Base-by-base conservation (phyloP, 495 filamentous ascomycete species). In the Penicillium simplicissimum region DNA sequence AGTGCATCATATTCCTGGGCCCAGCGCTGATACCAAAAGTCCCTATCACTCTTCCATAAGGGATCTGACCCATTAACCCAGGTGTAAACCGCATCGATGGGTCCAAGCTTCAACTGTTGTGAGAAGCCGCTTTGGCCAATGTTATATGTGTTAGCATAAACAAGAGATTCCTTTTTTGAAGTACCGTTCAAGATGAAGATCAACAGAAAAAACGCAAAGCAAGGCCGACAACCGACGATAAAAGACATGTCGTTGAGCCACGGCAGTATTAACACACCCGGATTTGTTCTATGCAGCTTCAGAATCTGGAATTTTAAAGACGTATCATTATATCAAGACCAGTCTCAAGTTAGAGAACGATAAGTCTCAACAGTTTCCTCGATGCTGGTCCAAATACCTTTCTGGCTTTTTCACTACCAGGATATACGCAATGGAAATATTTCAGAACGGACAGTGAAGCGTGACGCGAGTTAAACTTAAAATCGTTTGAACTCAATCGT, bases 61-160 rank as follows among this genome's bases (percentile, higher is more conserved):
- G 55, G 55, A 47, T 57, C 55, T 57, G 55, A 57, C n/a, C 55
- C 55, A 47, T 57, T 57, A 38, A 57, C 55, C 55, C 55, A 57
- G 36, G 55, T 57, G 38, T 57, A 57, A 34, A 57, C 55, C 19
- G 55, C 55, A 57, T 57, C 55, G 38, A 57, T 57, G n/a, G 55
- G 55, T 57, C 55, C 37, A 57, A 57, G 5, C 35, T 2, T 37
- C 10, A 11, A 37, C 13, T 37, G 35, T 37, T 37, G 35, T 37
- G 35, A 37, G 35, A 6, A 37, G 2, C 35, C 35, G 35, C 35
- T 37, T 37, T 37, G 10, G 35, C 35, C 35, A 37, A 37, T 37
- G 9, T 37, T 37, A 37, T 37, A 37, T 37, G 35, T 11, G 35
- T 37, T 37, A 11, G 35, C 35, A 37, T 37, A 8, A 37, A 37